Conservation (phyloP, 805 yeast species). For the Candida michaelii region DNA sequence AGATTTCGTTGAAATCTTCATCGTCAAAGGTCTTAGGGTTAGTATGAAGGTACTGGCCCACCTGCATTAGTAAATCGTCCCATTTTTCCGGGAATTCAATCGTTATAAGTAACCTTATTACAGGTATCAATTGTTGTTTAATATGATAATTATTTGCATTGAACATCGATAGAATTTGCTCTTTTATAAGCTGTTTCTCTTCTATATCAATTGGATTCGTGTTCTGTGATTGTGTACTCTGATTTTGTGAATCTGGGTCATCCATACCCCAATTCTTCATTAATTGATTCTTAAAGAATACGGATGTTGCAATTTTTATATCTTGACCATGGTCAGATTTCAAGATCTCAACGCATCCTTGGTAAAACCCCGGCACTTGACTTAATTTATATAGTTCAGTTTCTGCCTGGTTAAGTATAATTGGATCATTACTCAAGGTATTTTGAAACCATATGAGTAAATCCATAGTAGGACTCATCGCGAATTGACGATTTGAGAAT, state of each 20-base stretch:
- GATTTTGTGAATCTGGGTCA: too few species aligned
- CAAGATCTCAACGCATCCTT: conserved; percentile 11
- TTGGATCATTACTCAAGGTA: conserved; percentile 5
- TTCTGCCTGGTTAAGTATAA: conserved; percentile 5
- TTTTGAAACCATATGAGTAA: conserved; percentile 6
- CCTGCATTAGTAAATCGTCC: conserved; percentile 19
- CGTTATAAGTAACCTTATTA: conserved; percentile 32
- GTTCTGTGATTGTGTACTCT: conserved; percentile 40
- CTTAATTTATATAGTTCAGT: not conserved
- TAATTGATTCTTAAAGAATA: conserved; percentile 77
- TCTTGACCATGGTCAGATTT: not conserved
- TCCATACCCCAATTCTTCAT: conserved; percentile 55
- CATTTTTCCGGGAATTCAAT: conserved; percentile 37
- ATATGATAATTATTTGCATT: conserved; percentile 34
- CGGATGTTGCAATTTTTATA: conserved; percentile 73
- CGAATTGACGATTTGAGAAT: not conserved
- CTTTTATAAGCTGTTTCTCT: too few species aligned
- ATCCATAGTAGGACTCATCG: conserved; percentile 7
- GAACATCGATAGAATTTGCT: conserved; percentile 65
- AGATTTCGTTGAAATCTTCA: conserved; percentile 31
- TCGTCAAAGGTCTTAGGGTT: not conserved
- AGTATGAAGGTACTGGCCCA: not conserved
- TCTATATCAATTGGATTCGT: conserved; percentile 70
- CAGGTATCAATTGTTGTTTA: conserved; percentile 41
- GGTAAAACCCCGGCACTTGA: conserved; percentile 12